Conservation (phyloP, 257 asterid species). For the Ajuga chamaepitys region DNA sequence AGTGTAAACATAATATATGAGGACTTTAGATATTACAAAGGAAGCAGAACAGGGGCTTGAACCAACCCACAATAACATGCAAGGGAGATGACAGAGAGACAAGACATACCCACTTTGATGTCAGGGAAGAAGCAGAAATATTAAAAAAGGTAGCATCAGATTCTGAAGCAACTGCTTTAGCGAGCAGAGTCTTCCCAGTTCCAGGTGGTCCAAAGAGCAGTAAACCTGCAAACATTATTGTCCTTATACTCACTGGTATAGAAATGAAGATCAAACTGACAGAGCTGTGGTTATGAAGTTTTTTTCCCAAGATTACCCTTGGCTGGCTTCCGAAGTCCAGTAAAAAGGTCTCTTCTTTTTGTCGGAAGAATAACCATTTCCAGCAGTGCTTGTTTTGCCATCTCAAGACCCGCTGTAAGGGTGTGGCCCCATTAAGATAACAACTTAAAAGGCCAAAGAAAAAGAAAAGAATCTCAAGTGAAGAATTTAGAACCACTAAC, state of each 20-base stretch:
- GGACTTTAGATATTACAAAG: slow-evolving; percentile 14
- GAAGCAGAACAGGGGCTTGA: slow-evolving; percentile 10
- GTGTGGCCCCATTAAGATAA: slow-evolving; percentile 11
- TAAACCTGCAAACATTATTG: slow-evolving; percentile 51
- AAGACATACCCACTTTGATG: slow-evolving; percentile 92
- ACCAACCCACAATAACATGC: not conserved
- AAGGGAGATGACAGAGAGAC: slow-evolving; percentile 12
- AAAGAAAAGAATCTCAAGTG: not conserved
- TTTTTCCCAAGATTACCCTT: slow-evolving; percentile 50
- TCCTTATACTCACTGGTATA: slow-evolving; percentile 7
- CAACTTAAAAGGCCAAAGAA: not conserved
- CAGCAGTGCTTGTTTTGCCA: slow-evolving; percentile 87
- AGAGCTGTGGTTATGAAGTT: not conserved
- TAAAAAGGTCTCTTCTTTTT: slow-evolving; percentile 89
- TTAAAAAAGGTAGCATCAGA: slow-evolving; percentile 93
- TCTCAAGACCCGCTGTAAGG: slow-evolving; percentile 93
- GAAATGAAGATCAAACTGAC: slow-evolving; percentile 1
- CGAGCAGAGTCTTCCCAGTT: slow-evolving; percentile 98
- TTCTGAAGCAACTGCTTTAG: slow-evolving; percentile 99
- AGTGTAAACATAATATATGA: slow-evolving; percentile 11
- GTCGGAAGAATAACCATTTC: slow-evolving; percentile 98
- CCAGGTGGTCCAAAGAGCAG: slow-evolving; percentile 99
- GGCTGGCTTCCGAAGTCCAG: slow-evolving; percentile 93
- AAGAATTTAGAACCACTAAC: slow-evolving; percentile 38
- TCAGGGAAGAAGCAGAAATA: slow-evolving; percentile 94